Conservation (phyloP, 129 eudicot genomes). For the Ambrosia trifida region DNA sequence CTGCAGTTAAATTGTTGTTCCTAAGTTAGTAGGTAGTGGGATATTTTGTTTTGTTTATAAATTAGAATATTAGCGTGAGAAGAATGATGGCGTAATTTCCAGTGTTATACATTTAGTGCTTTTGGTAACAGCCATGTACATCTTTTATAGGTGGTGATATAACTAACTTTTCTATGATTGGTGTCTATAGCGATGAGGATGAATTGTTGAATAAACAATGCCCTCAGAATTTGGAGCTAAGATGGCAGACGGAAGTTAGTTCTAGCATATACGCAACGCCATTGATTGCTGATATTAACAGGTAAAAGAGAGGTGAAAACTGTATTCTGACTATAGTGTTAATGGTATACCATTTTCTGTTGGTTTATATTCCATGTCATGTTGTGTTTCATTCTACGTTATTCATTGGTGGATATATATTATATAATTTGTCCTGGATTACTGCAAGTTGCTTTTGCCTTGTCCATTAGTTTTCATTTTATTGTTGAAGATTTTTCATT, state of each 20-base stretch:
- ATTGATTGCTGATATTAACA: conserved; percentile 90
- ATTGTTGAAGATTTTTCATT: conserved; percentile 2
- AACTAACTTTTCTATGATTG: conserved; percentile 4
- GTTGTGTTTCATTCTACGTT: conserved; percentile 1
- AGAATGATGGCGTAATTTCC: conserved; percentile 2
- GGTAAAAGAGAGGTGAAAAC: conserved; percentile 42
- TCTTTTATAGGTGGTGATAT: conserved; percentile 5
- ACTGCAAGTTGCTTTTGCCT: neutral
- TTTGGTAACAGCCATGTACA: neutral
- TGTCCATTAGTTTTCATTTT: conserved; percentile 11
- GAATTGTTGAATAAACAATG: conserved; percentile 88
- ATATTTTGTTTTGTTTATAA: neutral
- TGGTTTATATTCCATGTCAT: neutral
- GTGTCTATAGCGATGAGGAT: conserved; percentile 69
- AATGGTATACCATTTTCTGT: neutral
- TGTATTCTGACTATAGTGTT: conserved; percentile 20
- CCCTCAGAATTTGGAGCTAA: conserved; percentile 91
- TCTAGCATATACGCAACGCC: conserved; percentile 98
- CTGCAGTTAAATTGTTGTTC: conserved; percentile 11
- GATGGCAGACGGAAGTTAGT: conserved; percentile 99
- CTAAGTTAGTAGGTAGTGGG: conserved; percentile 10
- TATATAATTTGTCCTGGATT: neutral
- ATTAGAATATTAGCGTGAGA: neutral
- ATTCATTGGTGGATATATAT: conserved; percentile 3
- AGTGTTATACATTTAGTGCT: neutral